Evolutionary conservation across 768 basidiomycete species (phyloP).

Genomic region (Leccinellum albellum): DNA sequence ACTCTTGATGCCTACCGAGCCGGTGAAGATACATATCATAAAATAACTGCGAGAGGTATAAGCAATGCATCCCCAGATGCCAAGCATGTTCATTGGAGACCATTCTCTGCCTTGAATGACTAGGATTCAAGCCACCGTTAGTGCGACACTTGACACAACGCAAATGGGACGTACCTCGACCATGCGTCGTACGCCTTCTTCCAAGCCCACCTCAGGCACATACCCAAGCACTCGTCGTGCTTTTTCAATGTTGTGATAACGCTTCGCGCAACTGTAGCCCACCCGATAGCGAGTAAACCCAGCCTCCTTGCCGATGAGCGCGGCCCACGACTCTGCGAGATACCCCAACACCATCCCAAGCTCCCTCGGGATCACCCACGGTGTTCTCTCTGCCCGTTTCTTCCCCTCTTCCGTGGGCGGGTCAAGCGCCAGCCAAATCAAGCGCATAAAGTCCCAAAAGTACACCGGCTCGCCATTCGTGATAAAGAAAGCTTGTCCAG

Average conservation of each 20-base stretch:
- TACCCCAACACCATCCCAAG: conserved; percentile 72
- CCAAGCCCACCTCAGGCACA: conserved; percentile 83
- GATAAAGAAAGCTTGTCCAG: conserved; percentile 93
- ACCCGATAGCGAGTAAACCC: conserved; percentile 86
- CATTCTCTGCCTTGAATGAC: conserved; percentile 32
- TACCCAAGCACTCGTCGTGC: conserved; percentile 89
- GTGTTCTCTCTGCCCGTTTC: conserved; percentile 36
- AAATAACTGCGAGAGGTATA: neutral
- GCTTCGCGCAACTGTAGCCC: conserved; percentile 67
- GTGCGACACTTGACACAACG: neutral
- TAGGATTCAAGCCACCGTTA: conserved; percentile 4
- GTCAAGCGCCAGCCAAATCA: conserved; percentile 73
- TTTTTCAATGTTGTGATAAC: conserved; percentile 95
- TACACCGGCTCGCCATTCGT: conserved; percentile 95
- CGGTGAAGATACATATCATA: neutral
- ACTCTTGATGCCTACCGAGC: neutral
- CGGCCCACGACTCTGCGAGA: conserved; percentile 68
- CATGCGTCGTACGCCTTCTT: conserved; percentile 80
- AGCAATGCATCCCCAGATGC: neutral
- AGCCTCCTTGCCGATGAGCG: conserved; percentile 72
- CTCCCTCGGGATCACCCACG: conserved; percentile 51
- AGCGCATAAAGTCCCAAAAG: conserved; percentile 91
- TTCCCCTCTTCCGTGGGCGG: conserved; percentile 41
- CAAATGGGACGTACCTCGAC: conserved; percentile 56
- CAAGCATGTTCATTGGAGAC: conserved; percentile 19